Evolutionary conservation across 352 stramenopile genomes (phyloP).

Genomic region (Pythium pyrilobum): DNA sequence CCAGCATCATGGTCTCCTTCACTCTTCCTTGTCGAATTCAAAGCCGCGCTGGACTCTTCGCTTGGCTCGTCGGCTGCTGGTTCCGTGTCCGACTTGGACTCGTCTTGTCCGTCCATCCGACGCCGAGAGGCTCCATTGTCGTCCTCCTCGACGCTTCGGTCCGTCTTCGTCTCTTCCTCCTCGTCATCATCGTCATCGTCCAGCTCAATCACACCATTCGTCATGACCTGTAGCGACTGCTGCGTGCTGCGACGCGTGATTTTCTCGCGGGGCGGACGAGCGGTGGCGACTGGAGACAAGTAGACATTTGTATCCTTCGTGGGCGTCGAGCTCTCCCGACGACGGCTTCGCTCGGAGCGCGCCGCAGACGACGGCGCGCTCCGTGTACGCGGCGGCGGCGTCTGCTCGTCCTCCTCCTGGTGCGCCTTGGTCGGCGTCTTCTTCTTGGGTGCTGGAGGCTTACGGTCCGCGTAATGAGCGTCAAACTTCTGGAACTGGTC

Average conservation of each 20-base stretch:
- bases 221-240: constrained; percentile 19
- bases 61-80: neutral
- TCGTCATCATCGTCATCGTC: constrained; percentile 83
- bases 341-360: constrained; percentile 3
- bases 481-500: constrained; percentile 51
- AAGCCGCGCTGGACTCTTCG: neutral
- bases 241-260: constrained; percentile 21
- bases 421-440: constrained; percentile 12
- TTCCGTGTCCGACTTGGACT: neutral
- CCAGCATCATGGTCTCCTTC: neutral
- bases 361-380: neutral
- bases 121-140: neutral
- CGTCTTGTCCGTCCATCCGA: neutral
- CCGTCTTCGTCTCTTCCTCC: constrained; percentile 13
- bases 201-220: constrained; percentile 60
- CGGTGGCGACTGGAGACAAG: neutral
- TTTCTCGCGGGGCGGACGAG: neutral
- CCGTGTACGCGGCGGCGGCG: constrained; percentile 11
- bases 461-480: constrained; percentile 39
- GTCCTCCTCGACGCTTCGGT: constrained; percentile 20
- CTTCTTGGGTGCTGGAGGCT: constrained; percentile 32
- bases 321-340: neutral
- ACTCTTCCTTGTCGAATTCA: no score
- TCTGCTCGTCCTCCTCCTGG: constrained; percentile 14
- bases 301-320: neutral